Percentiles rank a stretch among this genome's conserved stretches.
Conservation (phyloP, 805 yeast species). For the Wickerhamomyces strasburgensis region DNA sequence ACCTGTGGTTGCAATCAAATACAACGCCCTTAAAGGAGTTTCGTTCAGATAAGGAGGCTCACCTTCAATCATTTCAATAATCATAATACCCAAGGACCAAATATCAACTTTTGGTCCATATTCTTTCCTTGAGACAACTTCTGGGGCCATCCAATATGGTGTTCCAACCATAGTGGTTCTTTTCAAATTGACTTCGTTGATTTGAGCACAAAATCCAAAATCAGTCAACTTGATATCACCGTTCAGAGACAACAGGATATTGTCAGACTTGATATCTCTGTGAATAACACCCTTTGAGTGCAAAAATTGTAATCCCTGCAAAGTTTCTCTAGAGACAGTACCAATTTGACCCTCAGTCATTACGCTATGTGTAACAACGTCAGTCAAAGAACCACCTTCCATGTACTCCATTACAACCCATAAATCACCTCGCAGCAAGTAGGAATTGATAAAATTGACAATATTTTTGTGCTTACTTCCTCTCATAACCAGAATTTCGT, state of each 20-base stretch:
- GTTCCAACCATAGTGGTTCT: slow-evolving; percentile 99
- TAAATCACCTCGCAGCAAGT: slow-evolving; percentile 66
- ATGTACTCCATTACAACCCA: slow-evolving; percentile 99
- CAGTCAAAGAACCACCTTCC: slow-evolving; percentile 98
- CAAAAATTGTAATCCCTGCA: slow-evolving; percentile 78
- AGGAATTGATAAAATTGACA: slow-evolving; percentile 90
- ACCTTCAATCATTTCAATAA: slow-evolving; percentile 97
- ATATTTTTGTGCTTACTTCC: slow-evolving; percentile 86
- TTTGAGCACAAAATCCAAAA: slow-evolving; percentile 94
- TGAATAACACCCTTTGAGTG: slow-evolving; percentile 93
- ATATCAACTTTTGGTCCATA: slow-evolving; percentile 96
- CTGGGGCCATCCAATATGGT: slow-evolving; percentile 99
- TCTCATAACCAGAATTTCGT: slow-evolving; percentile 94
- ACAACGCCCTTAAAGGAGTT: slow-evolving; percentile 89
- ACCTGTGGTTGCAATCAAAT: slow-evolving; percentile 93
- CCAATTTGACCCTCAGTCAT: slow-evolving; percentile 95
- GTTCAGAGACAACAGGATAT: slow-evolving; percentile 71
- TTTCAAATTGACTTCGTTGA: slow-evolving; percentile 73
- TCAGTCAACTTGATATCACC: slow-evolving; percentile 95
- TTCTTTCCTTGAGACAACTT: slow-evolving; percentile 89
- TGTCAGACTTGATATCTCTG: slow-evolving; percentile 94
- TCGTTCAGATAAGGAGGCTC: slow-evolving; percentile 98
- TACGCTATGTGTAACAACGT: slow-evolving; percentile 82
- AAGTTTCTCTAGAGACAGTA: slow-evolving; percentile 88
- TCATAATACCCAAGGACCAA: slow-evolving; percentile 98